Percentiles rank a stretch among this genome's conserved stretches.
Evolutionary conservation across 441 rosid genomes (phyloP).

Genomic region (Brassica hybrid): DNA sequence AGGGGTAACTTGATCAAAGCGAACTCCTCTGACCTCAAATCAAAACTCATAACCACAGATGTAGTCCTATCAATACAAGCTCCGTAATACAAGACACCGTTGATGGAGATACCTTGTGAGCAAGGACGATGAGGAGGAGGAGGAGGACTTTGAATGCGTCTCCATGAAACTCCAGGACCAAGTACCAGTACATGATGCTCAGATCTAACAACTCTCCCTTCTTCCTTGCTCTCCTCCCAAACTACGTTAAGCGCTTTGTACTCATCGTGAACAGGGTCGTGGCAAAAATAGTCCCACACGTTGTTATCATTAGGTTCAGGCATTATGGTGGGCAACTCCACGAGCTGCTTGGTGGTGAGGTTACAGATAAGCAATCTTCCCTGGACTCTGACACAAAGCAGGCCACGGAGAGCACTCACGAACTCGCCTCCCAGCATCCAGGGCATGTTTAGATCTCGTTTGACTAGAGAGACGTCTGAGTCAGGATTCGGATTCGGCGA

Average conservation of each 20-base stretch:
- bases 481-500: background rate
- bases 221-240: background rate
- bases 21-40: background rate
- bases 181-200: background rate
- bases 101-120: background rate
- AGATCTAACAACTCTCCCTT: background rate
- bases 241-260: background rate
- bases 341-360: constrained; percentile 1
- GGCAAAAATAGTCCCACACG: background rate
- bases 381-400: background rate
- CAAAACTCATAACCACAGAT: background rate
- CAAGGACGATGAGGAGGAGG: background rate
- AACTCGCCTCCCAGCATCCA: background rate
- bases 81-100: background rate
- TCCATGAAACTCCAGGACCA: background rate
- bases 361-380: background rate
- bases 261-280: background rate
- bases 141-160: background rate
- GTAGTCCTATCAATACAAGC: background rate
- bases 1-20: background rate
- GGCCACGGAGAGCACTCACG: background rate
- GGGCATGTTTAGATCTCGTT: background rate
- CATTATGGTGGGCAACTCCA: background rate
- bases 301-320: background rate
- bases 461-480: background rate